Evolutionary conservation across 148 eudicot genomes (phyloP).

Genomic region (Euryodendron excelsum): DNA sequence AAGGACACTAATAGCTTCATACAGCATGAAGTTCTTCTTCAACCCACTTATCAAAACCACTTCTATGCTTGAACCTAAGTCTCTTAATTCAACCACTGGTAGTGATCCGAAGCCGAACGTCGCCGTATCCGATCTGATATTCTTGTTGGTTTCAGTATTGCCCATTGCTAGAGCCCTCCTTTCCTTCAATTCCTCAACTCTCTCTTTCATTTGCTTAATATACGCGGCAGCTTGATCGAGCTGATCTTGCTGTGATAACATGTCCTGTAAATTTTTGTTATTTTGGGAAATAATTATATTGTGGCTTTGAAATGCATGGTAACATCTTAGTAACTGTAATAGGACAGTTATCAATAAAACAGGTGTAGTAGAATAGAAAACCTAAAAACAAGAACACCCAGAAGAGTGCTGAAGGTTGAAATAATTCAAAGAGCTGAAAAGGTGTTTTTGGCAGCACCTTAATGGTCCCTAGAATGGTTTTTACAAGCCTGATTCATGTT

Average conservation of each 20-base stretch:
- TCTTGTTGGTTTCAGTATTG: not conserved
- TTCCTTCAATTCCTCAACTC: constrained; percentile 23
- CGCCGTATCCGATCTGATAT: not conserved
- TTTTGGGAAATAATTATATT: not conserved
- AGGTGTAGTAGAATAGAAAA: too few relatives aligned
- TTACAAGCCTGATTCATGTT: too few relatives aligned
- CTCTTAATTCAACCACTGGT: constrained; percentile 34
- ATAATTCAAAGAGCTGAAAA: too few relatives aligned
- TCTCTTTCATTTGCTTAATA: constrained; percentile 31
- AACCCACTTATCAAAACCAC: constrained; percentile 25
- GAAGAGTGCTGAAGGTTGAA: too few relatives aligned
- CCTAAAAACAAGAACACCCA: too few relatives aligned
- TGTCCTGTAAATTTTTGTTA: constrained; percentile 16
- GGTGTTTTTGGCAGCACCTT: too few relatives aligned
- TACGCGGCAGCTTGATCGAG: constrained; percentile 39
- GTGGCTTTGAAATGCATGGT: not conserved
- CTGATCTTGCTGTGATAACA: constrained; percentile 35
- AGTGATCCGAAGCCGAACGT: not conserved
- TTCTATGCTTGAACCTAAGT: constrained; percentile 31
- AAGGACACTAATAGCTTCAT: constrained; percentile 28
- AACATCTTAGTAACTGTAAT: too few relatives aligned
- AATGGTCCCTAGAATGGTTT: too few relatives aligned
- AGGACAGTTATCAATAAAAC: too few relatives aligned
- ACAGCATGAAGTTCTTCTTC: constrained; percentile 13
- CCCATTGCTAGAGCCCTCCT: constrained; percentile 6